phyloP scores from a whole-genome alignment of 495 filamentous ascomycete species.

The Talaromyces trachyspermus region DNA sequence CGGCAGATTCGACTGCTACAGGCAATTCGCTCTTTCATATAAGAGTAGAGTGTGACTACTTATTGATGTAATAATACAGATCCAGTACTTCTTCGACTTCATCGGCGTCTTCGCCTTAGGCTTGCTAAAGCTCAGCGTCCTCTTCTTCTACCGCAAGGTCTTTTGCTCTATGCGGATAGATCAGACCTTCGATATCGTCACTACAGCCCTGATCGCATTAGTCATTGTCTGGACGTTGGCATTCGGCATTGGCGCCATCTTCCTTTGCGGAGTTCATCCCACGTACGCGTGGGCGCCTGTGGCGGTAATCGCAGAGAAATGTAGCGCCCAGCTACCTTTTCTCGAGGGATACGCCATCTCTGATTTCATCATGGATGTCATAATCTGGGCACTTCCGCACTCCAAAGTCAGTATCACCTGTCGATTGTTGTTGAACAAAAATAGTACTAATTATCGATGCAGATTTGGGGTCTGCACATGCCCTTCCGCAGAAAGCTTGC shows the following conservation, averaged over 20 bases:
- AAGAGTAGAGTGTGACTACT: too few species aligned
- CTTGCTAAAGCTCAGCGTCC: neutral
- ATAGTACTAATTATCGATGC: neutral
- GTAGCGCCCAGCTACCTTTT: neutral
- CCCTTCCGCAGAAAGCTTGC: neutral
- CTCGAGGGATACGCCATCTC: slow-evolving; percentile 3
- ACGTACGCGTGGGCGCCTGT: neutral
- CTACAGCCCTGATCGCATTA: neutral
- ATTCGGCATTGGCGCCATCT: slow-evolving; percentile 1
- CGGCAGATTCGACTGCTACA: slow-evolving; percentile 6
- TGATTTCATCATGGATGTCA: slow-evolving; percentile 4
- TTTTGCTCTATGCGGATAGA: neutral
- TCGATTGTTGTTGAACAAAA: neutral
- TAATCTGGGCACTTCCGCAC: neutral
- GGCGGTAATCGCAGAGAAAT: neutral
- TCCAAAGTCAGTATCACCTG: neutral
- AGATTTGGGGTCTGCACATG: slow-evolving; percentile 1
- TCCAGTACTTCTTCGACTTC: slow-evolving; percentile 4
- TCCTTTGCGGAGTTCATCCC: neutral
- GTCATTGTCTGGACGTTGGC: neutral
- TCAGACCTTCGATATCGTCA: neutral
- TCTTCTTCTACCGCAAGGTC: neutral
- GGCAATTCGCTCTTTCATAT: neutral
- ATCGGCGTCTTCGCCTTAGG: slow-evolving; percentile 2
- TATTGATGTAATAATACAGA: too few species aligned